Percentiles rank a stretch among this genome's conserved stretches.
Conservation (phyloP, 805 yeast species). For the Starmerella apicola region DNA sequence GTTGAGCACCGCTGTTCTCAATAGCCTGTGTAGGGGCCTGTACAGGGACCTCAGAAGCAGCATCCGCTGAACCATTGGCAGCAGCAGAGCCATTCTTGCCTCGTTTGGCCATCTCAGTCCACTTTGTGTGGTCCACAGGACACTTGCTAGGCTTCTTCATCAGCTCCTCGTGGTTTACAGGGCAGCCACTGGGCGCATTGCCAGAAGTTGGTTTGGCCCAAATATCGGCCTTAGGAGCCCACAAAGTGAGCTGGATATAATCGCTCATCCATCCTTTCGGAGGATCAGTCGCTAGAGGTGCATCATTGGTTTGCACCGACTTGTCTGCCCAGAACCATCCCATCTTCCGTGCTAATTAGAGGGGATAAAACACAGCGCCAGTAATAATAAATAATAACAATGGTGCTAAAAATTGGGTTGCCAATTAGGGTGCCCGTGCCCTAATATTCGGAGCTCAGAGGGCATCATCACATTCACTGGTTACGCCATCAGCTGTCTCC, state of each 20-base stretch:
- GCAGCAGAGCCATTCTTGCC: not conserved
- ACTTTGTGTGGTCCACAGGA: constrained; percentile 22
- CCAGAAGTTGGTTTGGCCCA: constrained; percentile 7
- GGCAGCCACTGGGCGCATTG: not conserved
- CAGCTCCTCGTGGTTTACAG: not conserved
- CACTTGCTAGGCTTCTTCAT: constrained; percentile 29
- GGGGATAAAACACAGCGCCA: no score
- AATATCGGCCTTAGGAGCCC: constrained; percentile 15
- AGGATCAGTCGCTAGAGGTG: not conserved
- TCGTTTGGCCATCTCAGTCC: not conserved
- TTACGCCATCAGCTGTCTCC: no score
- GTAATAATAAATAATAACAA: no score
- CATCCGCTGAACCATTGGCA: not conserved
- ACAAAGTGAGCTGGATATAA: constrained; percentile 8
- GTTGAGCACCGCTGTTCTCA: not conserved
- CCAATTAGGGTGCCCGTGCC: no score
- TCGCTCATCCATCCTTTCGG: not conserved
- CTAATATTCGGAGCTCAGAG: no score
- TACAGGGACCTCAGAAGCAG: not conserved
- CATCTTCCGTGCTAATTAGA: no score
- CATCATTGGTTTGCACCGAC: not conserved
- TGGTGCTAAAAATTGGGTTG: no score
- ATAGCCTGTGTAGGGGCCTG: not conserved
- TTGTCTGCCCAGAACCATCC: constrained; percentile 83
- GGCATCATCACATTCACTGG: no score